These are phyloP conservation scores for Wickerhamiella slavikovae DNA, from an alignment of 805 yeast species.

Conservation along the genomic window DNA sequence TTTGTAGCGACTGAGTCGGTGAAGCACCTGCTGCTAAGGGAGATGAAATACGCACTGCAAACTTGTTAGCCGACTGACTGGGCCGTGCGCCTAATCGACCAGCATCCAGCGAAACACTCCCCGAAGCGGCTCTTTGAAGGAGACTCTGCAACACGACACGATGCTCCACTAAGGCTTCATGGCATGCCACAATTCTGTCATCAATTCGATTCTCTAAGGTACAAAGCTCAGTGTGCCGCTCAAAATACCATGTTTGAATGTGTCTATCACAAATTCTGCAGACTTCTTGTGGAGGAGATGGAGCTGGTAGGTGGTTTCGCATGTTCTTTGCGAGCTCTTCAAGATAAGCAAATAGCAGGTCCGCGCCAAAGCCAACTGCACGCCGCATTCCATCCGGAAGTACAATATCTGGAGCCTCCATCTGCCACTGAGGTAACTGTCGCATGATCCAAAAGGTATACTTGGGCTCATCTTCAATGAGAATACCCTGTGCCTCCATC, in stretches of 20 bases:
- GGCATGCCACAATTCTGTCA: conserved; percentile 51
- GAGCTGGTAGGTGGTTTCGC: conserved; percentile 37
- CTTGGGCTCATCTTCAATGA: conserved; percentile 33
- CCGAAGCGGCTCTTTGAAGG: too few species aligned
- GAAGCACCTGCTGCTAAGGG: too few species aligned
- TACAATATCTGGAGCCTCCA: conserved; percentile 2
- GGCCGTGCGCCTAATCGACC: too few species aligned
- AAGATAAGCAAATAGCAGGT: conserved; percentile 58
- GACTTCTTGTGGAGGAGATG: conserved; percentile 61
- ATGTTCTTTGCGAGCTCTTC: conserved; percentile 41
- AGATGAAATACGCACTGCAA: conserved; percentile 12
- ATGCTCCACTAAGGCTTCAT: conserved; percentile 62
- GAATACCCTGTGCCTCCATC: conserved; percentile 82
- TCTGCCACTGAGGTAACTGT: conserved; percentile 1
- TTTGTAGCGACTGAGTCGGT: too few species aligned
- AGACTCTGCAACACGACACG: conserved; percentile 29
- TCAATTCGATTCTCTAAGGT: conserved; percentile 66
- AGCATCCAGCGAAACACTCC: too few species aligned
- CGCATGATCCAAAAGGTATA: conserved; percentile 63
- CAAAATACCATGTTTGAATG: conserved; percentile 95
- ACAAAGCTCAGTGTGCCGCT: conserved; percentile 75
- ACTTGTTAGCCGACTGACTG: conserved; percentile 2
- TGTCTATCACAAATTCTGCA: conserved; percentile 84
- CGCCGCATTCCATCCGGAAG: conserved; percentile 26
- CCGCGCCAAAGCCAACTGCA: conserved; percentile 74